Base-by-base conservation (phyloP, 495 filamentous ascomycete species). In the Penicillium angulare region DNA sequence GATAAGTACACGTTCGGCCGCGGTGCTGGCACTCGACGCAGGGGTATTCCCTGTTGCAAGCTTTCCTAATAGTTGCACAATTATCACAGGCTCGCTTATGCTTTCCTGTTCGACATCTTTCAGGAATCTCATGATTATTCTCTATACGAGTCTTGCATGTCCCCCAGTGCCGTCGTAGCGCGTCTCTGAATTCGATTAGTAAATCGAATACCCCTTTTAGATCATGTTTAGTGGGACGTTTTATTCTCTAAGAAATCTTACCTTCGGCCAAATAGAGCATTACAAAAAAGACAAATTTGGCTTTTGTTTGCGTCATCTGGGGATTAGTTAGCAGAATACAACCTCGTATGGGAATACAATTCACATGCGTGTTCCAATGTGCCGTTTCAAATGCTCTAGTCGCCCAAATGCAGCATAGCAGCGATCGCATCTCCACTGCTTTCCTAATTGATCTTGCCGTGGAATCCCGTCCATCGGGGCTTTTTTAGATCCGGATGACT, bases 61-160 rank as follows among this genome's bases (percentile, higher is more conserved):
- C 65, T 31, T 67, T 69, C 38, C 63, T 66, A 16, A 67, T 53
- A 31, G 40, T 60, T 12, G 66, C 69, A 47, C 67, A 73, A 26
- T 57, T 63, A 47, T 71, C 69, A 52, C 67, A 73, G 13, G 67
- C 69, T 31, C 64, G 60, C 29, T 64, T 66, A 26, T 65, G 59
- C 36, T 71, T 71, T 2, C 66, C 66, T 3, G 62, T 64, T 38
- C 52, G 53, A 18, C 55, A 53, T 20, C 57, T 53, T 16, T 64
- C 50, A 15, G 66, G 69, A 7, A 69, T 65, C 12, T 50, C 55
- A 8, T 63, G 41, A 7, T 58, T 58, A 16, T 40, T 43, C 20
- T 57, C 42, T 42, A 58, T 43, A 2, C 67, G 67, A 18, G 38
- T 27, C 39, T 58, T 57, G 59, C 66, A 69, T 24, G 67, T 61